Base-by-base conservation (phyloP, 1,284 basidiomycete species). In the Ceratobasidium sp. region DNA sequence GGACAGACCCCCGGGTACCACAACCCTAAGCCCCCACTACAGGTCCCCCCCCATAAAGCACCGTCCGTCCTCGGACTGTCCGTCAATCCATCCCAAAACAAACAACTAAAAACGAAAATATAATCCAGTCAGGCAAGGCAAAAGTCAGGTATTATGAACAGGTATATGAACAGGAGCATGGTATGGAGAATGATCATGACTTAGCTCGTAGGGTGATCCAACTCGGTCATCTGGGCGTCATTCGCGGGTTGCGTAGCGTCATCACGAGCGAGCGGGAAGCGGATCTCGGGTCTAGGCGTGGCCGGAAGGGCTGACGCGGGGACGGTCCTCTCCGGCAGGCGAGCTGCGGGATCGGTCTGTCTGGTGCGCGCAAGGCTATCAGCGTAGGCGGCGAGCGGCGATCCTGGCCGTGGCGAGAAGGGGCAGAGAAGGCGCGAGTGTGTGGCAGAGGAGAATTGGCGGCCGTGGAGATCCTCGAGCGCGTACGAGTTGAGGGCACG, bases 21-120 rank as follows among this genome's bases (percentile, higher is more conserved):
- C 11, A 11, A 4, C 36, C 36, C 11, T 11, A 41, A 11, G 36
- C 53, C 53, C 53, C 53, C 53, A 56, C 53, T 56, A 56, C 53
- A 56, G 59, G 59, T 62, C 9, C 59, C 59, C 59, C 59, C 59
- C 59, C 59, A 62, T 62, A 62, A 36, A 62, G 33, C n/a, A 33
- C 44, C 17, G 59, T 62, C 59, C 59, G 59, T 62, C 59, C 59
- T 62, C 36, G 41, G 59, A 41, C 41, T 62, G 59, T 14, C 14
- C 4, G 36, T 11, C 36, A 41, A 41, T 4, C 36, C 36, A 41
- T 11, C 36, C 19, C 5, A 27, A 24, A 6, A 24, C 22, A 15
- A 56, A 14, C 53, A 27, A 56, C 9, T 9, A 22, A 45, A 24
- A n/a, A 62, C 14, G 22, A 14, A 62, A 62, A 41, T 62, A 22